Percentiles rank a stretch among this genome's conserved stretches.
Conservation (phyloP, 768 basidiomycete species). For the Tylopilus balloui region DNA sequence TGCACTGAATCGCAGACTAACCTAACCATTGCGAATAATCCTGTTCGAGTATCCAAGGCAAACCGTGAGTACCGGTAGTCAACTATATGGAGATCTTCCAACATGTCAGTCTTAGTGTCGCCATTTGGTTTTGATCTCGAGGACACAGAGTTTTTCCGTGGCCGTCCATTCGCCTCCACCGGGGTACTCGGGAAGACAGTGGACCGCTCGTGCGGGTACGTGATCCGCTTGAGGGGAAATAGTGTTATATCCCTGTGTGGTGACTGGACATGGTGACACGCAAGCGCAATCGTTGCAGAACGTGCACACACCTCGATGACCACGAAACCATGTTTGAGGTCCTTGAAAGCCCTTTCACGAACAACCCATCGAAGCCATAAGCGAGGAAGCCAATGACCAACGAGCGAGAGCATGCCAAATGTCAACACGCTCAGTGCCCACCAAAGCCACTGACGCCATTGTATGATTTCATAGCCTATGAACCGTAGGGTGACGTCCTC, state of each 20-base stretch:
- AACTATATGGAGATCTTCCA: conserved; percentile 59
- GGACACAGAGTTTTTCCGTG: conserved; percentile 19
- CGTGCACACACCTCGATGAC: conserved; percentile 76
- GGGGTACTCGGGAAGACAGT: conserved; percentile 64
- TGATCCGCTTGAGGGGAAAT: conserved; percentile 61
- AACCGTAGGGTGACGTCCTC: conserved; percentile 89
- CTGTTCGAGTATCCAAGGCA: conserved; percentile 77
- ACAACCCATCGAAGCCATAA: conserved; percentile 89
- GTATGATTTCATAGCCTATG: conserved; percentile 72
- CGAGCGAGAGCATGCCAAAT: conserved; percentile 67
- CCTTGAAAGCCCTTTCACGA: conserved; percentile 75
- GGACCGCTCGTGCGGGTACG: conserved; percentile 73
- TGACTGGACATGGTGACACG: conserved; percentile 51
- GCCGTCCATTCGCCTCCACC: conserved; percentile 27
- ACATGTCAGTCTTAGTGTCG: conserved; percentile 31
- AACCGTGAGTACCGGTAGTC: conserved; percentile 94
- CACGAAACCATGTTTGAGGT: conserved; percentile 66
- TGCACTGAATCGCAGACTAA: conserved; percentile 28
- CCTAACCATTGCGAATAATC: conserved; percentile 80
- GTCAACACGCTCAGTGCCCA: conserved; percentile 59
- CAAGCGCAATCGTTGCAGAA: conserved; percentile 2
- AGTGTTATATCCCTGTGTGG: conserved; percentile 78
- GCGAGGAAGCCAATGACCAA: conserved; percentile 92
- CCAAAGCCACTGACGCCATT: conserved; percentile 68
- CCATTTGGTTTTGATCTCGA: conserved; percentile 32